These are phyloP conservation scores for Bipolaris bicolor DNA, from an alignment of 2,329 filamentous ascomycete species.

Conservation along the genomic window DNA sequence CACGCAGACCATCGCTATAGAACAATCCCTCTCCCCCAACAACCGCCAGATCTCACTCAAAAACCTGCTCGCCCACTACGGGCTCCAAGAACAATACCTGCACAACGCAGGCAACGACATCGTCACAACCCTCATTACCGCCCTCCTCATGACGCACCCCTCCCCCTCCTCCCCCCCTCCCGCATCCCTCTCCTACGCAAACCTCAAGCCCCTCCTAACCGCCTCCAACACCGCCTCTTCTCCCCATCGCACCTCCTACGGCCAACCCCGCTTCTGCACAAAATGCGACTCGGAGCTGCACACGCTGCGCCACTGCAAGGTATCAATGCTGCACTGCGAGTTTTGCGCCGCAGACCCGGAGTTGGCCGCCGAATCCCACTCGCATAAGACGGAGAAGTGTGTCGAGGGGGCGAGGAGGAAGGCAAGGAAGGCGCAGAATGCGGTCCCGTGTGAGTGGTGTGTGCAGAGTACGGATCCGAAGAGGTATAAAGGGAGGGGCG, in stretches of 20 bases:
- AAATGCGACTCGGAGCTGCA: constrained; percentile 1
- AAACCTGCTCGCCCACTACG: constrained; percentile 4
- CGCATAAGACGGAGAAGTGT: neutral
- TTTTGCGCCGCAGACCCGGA: neutral
- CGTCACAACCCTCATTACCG: constrained; percentile 16
- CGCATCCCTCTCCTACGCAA: neutral
- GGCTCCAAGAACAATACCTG: constrained; percentile 12
- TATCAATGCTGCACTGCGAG: neutral
- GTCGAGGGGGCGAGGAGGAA: neutral
- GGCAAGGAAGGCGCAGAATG: fast-evolving
- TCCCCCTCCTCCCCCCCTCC: neutral
- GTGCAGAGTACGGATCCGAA: constrained; percentile 8
- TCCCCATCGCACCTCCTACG: neutral
- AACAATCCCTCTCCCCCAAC: constrained; percentile 8
- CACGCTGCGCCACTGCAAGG: neutral
- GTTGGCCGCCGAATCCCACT: too few relatives aligned
- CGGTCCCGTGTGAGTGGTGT: constrained; percentile 10
- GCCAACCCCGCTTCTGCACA: neutral
- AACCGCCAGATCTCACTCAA: constrained; percentile 4
- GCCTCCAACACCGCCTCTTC: neutral
- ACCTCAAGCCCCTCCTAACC: neutral
- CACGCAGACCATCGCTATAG: constrained; percentile 24
- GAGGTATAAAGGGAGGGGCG: neutral
- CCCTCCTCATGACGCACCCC: constrained; percentile 5
- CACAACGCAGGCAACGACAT: constrained; percentile 28